Conservation (phyloP, 129 eudicot species). For the Pseudognaphalium luteoalbum region DNA sequence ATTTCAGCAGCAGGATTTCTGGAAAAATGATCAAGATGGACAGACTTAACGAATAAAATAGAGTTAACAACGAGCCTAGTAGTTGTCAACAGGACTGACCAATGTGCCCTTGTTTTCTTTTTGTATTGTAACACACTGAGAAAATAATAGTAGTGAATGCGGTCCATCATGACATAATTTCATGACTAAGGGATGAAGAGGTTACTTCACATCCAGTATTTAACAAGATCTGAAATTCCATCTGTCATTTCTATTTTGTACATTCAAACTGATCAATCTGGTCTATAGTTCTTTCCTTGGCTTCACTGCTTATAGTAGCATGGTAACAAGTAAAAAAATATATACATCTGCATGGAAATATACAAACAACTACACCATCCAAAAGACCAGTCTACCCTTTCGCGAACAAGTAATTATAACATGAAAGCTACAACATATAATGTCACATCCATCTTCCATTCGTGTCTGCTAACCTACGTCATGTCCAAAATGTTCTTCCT, state of each 20-base stretch:
- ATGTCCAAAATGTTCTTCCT: background rate
- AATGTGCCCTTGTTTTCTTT: no score
- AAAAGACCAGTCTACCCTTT: constrained; percentile 17
- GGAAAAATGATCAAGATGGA: no score
- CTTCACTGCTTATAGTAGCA: background rate
- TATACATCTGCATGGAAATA: constrained; percentile 20
- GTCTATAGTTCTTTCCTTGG: background rate
- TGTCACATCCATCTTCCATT: background rate
- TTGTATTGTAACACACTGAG: no score
- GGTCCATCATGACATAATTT: background rate
- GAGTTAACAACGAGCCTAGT: no score
- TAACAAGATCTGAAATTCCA: background rate
- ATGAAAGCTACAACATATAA: background rate
- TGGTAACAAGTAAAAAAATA: background rate
- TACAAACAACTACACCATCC: constrained; percentile 16
- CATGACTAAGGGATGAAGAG: no score
- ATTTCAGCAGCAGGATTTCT: no score
- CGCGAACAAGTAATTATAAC: background rate
- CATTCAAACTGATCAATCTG: background rate
- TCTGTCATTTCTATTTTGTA: background rate
- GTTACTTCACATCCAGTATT: background rate
- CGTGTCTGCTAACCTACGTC: background rate
- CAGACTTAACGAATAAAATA: no score
- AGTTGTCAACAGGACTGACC: no score
- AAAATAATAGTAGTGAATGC: background rate